Evolutionary conservation across 1,139 yeast species (phyloP), one percentile per base, ranked within the genome.

Genomic region (Suhomyces bokatorum): DNA sequence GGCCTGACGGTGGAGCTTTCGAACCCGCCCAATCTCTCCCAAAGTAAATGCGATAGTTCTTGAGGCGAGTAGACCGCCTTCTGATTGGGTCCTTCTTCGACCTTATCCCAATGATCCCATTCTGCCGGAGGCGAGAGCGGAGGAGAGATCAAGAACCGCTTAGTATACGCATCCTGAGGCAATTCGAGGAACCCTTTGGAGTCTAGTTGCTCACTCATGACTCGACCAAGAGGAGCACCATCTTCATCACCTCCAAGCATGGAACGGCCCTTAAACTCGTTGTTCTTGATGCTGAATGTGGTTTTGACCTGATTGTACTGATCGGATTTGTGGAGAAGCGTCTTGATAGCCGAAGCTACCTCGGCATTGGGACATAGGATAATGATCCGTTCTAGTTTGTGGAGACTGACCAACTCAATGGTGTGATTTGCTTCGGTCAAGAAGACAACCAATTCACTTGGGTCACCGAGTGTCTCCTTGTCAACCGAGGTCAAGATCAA

Each of bases 121-220:
- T 70, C 79, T 0, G 71, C 59, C 2, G 73, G 77, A 0, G 79
- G 79, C 8, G 77, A 71, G n/a, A 68, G 53, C 6, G 79, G 79
- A 1, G 79, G 79, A 22, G 76, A 71, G 24, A 74, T 74, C 41
- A 74, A 68, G 45, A 73, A 74, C 26, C 78, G 52, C 39, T 67
- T 60, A 39, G 69, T 63, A 9, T 69, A 72, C 14, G 57, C 61
- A 40, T 74, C 77, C 56, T 66, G 66, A 2, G 79, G 79, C 17
- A 74, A 57, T 50, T 73, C 77, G 45, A 74, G 58, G 50, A 63
- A 74, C 32, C 67, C 69, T 10, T 58, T 33, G 17, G 35, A 15
- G 9, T 17, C 37, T n/a, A 31, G 29, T 30, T 29, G 35, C 5
- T 28, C 15, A 22, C 37, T 20, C 6, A 20, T 22, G 14, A 33